Evolutionary conservation across 345 rosid species (phyloP).

Genomic region (Boechera stricta): DNA sequence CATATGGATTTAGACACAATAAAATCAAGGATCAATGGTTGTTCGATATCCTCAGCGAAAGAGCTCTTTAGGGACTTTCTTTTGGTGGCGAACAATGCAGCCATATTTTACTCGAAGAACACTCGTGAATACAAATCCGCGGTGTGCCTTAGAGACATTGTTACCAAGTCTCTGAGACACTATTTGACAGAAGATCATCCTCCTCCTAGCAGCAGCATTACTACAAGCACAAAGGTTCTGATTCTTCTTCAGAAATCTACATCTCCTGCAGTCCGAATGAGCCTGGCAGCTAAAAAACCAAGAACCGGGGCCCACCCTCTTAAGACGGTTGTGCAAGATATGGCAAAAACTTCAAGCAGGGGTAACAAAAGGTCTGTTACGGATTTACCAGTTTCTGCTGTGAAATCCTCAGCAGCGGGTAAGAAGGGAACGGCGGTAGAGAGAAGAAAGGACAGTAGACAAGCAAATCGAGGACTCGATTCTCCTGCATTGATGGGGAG

Average conservation of each 20-base stretch:
- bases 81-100: conserved; percentile 74
- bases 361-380: conserved; percentile 44
- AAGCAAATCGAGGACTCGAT: conserved; percentile 38
- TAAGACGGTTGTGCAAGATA: conserved; percentile 29
- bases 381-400: conserved; percentile 47
- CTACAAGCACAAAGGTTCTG: conserved; percentile 35
- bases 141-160: conserved; percentile 58
- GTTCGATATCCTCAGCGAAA: conserved; percentile 51
- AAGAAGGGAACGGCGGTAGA: conserved; percentile 45
- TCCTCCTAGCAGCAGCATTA: conserved; percentile 40
- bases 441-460: conserved; percentile 14
- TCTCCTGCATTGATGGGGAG: conserved; percentile 48
- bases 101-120: conserved; percentile 74
- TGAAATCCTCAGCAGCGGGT: conserved; percentile 47
- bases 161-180: conserved; percentile 54
- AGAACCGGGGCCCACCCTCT: conserved; percentile 36
- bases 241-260: conserved; percentile 20
- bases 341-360: conserved; percentile 40
- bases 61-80: conserved; percentile 77
- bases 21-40: conserved; percentile 60
- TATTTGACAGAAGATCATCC: conserved; percentile 48
- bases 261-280: conserved; percentile 38
- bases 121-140: conserved; percentile 89
- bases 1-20: conserved; percentile 81
- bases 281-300: conserved; percentile 49